Conservation (phyloP, 495 filamentous ascomycete genomes). For the Penicillium angulare region DNA sequence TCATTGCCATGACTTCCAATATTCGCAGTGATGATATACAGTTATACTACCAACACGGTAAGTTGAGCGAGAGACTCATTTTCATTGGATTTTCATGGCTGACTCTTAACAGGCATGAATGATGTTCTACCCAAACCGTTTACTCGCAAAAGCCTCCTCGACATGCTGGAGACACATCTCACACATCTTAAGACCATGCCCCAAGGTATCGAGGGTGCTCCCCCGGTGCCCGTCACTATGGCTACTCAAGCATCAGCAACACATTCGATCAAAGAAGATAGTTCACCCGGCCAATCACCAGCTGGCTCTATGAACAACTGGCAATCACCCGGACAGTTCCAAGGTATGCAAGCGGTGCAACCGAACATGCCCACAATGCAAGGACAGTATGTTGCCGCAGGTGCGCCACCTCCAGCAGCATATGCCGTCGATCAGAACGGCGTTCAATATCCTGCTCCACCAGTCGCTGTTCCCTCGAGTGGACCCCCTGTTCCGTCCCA, state of each 20-base stretch:
- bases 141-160: constrained; percentile 89
- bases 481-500: constrained; percentile 38
- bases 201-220: constrained; percentile 55
- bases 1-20: constrained; percentile 98
- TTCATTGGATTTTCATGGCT: not conserved
- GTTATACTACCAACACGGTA: constrained; percentile 96
- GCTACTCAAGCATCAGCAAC: constrained; percentile 50
- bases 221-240: constrained; percentile 50
- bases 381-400: constrained; percentile 48
- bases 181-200: constrained; percentile 66
- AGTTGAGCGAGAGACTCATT: constrained; percentile 23
- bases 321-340: constrained; percentile 71
- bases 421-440: constrained; percentile 54
- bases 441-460: constrained; percentile 48
- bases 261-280: constrained; percentile 75
- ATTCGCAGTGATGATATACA: constrained; percentile 96
- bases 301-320: constrained; percentile 65
- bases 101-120: constrained; percentile 79
- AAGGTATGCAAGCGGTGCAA: constrained; percentile 60
- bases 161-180: constrained; percentile 87
- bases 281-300: constrained; percentile 75
- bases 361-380: constrained; percentile 48
- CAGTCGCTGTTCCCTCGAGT: constrained; percentile 48
- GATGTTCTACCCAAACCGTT: constrained; percentile 97
- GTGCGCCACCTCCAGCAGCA: constrained; percentile 35